A percentile compares a stretch with the other conserved stretches of the same genome.
Conservation (phyloP, 2,329 filamentous ascomycete genomes). For the Blastomyces parvus region DNA sequence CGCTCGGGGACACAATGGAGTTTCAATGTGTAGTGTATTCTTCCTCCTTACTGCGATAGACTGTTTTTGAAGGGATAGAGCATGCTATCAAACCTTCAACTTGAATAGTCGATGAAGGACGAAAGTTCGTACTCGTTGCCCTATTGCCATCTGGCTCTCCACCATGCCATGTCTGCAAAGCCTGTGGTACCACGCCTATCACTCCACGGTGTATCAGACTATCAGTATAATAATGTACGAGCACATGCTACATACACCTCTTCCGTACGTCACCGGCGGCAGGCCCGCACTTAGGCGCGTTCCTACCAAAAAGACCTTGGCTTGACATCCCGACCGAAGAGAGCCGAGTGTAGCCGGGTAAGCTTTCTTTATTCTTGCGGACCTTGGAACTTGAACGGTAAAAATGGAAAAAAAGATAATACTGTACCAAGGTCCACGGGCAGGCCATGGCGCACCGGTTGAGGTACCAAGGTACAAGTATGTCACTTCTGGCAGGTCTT, state of each 20-base stretch:
- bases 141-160: not conserved
- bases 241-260: not conserved
- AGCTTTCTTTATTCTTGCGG: too few species aligned
- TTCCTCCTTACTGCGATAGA: not conserved
- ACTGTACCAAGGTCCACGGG: too few species aligned
- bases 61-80: not conserved
- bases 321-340: not conserved
- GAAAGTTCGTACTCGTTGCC: not conserved
- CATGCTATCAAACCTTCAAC: not conserved
- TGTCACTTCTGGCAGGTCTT: too few species aligned
- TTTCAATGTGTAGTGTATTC: not conserved
- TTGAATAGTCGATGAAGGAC: not conserved
- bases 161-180: not conserved
- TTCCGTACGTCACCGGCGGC: not conserved
- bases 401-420: too few species aligned
- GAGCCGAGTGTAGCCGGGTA: not conserved
- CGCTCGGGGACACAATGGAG: not conserved
- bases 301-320: not conserved
- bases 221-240: not conserved
- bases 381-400: too few species aligned
- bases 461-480: too few species aligned
- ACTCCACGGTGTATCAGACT: not conserved
- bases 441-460: too few species aligned
- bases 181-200: not conserved
- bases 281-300: constrained; percentile 1